Evolutionary conservation across 108 stramenopile genomes (phyloP), one percentile per base, ranked within the genome.

Genomic region (Fragilariopsis cylindrus): DNA sequence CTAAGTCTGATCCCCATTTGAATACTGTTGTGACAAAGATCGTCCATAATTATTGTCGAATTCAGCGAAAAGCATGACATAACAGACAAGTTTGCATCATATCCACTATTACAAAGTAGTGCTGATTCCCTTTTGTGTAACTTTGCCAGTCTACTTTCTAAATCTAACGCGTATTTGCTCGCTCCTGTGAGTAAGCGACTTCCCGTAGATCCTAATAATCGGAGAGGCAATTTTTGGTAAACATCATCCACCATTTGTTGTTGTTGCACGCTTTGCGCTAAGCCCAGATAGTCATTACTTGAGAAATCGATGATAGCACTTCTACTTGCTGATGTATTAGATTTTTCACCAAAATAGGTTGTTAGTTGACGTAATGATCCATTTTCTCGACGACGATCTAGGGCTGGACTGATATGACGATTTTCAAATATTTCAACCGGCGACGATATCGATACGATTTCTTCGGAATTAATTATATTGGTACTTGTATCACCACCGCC

Each of bases 241-340:
- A 73, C 65, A 43, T 53, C 53, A 71, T 92, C 76, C 12, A 92
- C 90, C 21, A 65, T 69, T 7, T 58, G 42, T 18, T 82, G 81
- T 66, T 87, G 88, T 44, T 80, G 57, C 7, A 30, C 69, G 70
- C 84, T 85, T 12, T 94, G 90, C 4, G 97, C 96, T 49, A 99
- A 75, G 46, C 98, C 97, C 4, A 99, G 91, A 72, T 98, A 99
- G 70, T 99, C 98, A 71, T 99, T 99, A 73, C 92, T 95, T 19
- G 92, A 90, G 82, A 99, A 99, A 74, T 99, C 98, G 54, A 96
- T 81, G 48, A 75, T 9, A 19, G 12, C 19, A 8, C 7, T 4
- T 7, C 0, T 13, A 12, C 16, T 52, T 5, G 49, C 13, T 7
- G 9, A 8, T 42, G 3, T 42, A 11, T 65, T 42, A 11, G 13